These are phyloP conservation scores for Pseudozyma flocculosa DNA, from an alignment of 1,284 basidiomycete genomes.

Conservation along the genomic window DNA sequence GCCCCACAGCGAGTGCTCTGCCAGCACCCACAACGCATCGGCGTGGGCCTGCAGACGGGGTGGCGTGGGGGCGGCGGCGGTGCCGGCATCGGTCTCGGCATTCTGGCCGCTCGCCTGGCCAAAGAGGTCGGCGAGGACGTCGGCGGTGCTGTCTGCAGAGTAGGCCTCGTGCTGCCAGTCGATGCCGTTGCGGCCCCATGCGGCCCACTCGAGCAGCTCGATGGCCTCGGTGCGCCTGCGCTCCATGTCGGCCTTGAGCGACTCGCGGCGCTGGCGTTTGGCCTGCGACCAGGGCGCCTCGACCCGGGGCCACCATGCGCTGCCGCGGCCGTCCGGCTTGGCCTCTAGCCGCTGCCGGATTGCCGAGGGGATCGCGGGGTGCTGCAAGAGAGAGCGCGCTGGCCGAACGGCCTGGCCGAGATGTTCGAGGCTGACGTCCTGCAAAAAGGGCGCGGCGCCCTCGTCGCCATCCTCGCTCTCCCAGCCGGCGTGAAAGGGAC, in stretches of 20 bases:
- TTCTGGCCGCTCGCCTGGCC: too few species aligned
- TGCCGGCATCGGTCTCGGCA: too few species aligned
- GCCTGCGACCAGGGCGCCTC: background rate
- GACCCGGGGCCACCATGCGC: background rate
- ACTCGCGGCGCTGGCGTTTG: background rate
- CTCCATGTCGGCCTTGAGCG: background rate
- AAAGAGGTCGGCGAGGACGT: background rate
- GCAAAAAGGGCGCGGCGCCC: background rate
- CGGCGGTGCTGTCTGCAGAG: background rate
- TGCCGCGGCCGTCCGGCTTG: too few species aligned
- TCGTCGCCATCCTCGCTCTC: background rate
- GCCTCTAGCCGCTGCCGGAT: background rate
- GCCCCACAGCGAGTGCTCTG: conserved; percentile 53
- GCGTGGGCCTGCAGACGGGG: conserved; percentile 1
- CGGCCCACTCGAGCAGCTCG: conserved; percentile 29
- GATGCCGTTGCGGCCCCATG: conserved; percentile 21
- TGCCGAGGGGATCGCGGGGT: conserved; percentile 3
- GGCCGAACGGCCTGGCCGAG: background rate
- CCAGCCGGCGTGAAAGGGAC: conserved; percentile 24
- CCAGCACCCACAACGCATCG: conserved; percentile 54
- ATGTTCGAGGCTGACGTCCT: background rate
- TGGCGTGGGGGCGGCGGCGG: background rate
- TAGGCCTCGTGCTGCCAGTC: conserved; percentile 25
- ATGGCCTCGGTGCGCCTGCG: conserved; percentile 17
- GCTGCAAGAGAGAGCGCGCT: conserved; percentile 1